Percentiles rank a stretch among this genome's conserved stretches.
These are phyloP conservation scores for Aspergillus avenaceus DNA, from an alignment of 495 filamentous ascomycete genomes.

Conservation along the genomic window DNA sequence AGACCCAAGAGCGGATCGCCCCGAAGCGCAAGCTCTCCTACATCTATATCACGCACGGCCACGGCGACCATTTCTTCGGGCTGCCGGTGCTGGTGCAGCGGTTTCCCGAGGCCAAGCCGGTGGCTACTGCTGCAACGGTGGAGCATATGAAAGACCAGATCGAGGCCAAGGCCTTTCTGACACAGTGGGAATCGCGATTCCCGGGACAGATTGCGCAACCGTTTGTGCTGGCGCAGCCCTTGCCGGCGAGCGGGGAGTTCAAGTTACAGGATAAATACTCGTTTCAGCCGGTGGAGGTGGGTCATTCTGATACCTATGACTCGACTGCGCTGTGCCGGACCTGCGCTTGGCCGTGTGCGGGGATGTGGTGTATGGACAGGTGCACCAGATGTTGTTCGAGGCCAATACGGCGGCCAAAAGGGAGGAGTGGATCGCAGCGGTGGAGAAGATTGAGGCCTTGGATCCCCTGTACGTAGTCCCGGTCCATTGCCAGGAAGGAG, in stretches of 20 bases:
- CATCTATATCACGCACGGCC: slow-evolving; percentile 45
- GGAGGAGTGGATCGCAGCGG: slow-evolving; percentile 26
- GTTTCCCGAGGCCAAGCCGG: slow-evolving; percentile 21
- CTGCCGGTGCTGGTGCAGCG: slow-evolving; percentile 17
- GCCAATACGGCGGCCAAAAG: slow-evolving; percentile 20
- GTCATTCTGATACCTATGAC: slow-evolving; percentile 28
- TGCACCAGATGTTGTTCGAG: slow-evolving; percentile 31
- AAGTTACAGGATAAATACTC: slow-evolving; percentile 20
- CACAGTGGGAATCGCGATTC: slow-evolving; percentile 19
- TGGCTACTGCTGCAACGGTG: slow-evolving; percentile 27
- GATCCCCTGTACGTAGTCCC: slow-evolving; percentile 13
- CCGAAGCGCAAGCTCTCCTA: slow-evolving; percentile 22
- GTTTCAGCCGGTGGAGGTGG: slow-evolving; percentile 22
- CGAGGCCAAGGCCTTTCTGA: neutral
- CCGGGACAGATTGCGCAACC: slow-evolving; percentile 13
- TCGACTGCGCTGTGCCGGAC: slow-evolving; percentile 26
- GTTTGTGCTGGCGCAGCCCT: slow-evolving; percentile 4
- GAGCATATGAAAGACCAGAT: slow-evolving; percentile 30
- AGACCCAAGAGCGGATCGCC: slow-evolving; percentile 5
- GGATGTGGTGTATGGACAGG: slow-evolving; percentile 34
- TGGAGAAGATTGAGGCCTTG: slow-evolving; percentile 29
- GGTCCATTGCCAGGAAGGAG: slow-evolving; percentile 9
- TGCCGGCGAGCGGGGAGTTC: slow-evolving; percentile 12
- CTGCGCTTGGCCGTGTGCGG: slow-evolving; percentile 25
- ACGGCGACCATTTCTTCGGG: slow-evolving; percentile 45